A percentile compares a stretch with the other conserved stretches of the same genome.
Conservation (phyloP, 1,139 yeast genomes). For the Pichia sp. region DNA sequence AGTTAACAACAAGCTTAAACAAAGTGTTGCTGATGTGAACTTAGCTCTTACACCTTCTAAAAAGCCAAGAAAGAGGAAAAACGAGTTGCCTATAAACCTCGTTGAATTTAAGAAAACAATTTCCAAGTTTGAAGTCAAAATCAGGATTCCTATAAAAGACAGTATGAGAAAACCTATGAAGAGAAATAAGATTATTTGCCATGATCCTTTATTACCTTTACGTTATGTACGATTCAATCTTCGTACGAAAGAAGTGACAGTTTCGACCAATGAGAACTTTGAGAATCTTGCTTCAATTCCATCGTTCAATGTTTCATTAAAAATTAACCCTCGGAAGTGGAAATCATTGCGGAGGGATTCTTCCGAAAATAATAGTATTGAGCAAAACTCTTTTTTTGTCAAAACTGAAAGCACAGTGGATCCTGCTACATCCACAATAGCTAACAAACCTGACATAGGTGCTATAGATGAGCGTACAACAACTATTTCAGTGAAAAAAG, state of each 20-base stretch:
- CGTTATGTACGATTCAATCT: constrained; percentile 30
- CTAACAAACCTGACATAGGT: neutral
- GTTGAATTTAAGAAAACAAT: constrained; percentile 8
- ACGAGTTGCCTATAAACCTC: neutral
- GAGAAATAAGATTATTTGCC: constrained; percentile 19
- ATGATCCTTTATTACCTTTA: constrained; percentile 22
- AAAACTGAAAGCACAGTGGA: constrained; percentile 7
- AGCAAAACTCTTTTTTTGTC: neutral
- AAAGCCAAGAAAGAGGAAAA: constrained; percentile 10
- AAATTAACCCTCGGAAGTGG: constrained; percentile 16
- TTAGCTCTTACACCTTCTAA: constrained; percentile 12
- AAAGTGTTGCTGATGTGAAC: constrained; percentile 12
- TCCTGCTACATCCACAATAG: neutral
- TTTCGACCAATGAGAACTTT: constrained; percentile 29
- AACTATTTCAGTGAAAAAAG: neutral
- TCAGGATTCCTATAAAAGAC: constrained; percentile 14
- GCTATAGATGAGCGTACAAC: neutral
- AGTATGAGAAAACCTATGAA: constrained; percentile 17
- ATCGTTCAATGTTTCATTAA: constrained; percentile 15
- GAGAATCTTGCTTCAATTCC: neutral
- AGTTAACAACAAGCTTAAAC: constrained; percentile 4
- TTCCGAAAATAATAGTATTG: neutral
- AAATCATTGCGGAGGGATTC: neutral
- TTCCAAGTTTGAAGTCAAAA: constrained; percentile 10
- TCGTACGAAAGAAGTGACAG: constrained; percentile 22